Evolutionary conservation across 1,139 yeast species (phyloP).

Genomic region (Barnettozyma hawaiiensis): DNA sequence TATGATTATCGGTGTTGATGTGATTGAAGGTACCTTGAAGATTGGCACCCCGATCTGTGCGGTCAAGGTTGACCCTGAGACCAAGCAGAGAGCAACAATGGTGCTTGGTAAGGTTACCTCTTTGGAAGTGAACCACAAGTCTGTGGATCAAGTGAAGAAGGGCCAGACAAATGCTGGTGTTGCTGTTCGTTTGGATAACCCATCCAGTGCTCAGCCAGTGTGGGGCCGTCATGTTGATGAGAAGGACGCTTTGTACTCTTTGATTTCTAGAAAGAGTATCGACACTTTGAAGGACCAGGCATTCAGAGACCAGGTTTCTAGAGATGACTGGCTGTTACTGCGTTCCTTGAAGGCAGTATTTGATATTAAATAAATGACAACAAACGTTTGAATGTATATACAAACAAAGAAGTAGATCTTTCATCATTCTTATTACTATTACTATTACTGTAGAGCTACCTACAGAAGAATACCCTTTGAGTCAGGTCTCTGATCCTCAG

Average conservation of each 20-base stretch:
- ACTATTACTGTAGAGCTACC: too few relatives aligned
- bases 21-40: slow-evolving; percentile 81
- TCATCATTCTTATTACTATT: too few relatives aligned
- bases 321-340: slow-evolving; percentile 92
- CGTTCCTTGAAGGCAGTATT: slow-evolving; percentile 84
- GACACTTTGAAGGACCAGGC: slow-evolving; percentile 98
- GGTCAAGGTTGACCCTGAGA: slow-evolving; percentile 80
- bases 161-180: slow-evolving; percentile 98
- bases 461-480: background rate
- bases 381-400: slow-evolving; percentile 1
- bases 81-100: slow-evolving; percentile 68
- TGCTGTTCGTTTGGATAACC: slow-evolving; percentile 94
- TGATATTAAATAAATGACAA: slow-evolving; percentile 34
- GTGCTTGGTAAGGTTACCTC: slow-evolving; percentile 82
- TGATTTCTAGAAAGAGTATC: slow-evolving; percentile 81
- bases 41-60: slow-evolving; percentile 95
- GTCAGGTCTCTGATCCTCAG: slow-evolving; percentile 1
- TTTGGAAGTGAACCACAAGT: slow-evolving; percentile 90
- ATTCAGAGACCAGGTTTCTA: slow-evolving; percentile 86
- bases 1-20: slow-evolving; percentile 98
- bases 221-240: slow-evolving; percentile 99
- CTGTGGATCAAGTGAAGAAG: slow-evolving; percentile 74
- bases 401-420: background rate
- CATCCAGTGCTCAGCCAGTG: slow-evolving; percentile 86
- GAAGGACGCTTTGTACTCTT: slow-evolving; percentile 79